Percentiles rank a stretch among this genome's conserved stretches.
Evolutionary conservation across 345 rosid species (phyloP).

Genomic region (Triadica sebifera): DNA sequence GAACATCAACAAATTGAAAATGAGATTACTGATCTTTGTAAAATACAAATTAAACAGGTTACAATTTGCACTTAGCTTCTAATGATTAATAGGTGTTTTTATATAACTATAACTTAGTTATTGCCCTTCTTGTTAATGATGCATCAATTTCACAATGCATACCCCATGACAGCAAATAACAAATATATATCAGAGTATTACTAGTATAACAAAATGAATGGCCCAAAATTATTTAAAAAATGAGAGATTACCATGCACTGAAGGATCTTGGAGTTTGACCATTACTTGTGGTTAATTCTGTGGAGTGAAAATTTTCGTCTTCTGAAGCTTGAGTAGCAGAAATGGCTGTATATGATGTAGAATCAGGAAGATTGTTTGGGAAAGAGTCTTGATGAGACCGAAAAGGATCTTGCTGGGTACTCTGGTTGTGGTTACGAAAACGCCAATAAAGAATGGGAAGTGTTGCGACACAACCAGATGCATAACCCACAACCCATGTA

Average conservation of each 20-base stretch:
- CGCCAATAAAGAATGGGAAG: constrained; percentile 87
- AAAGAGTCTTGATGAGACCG: constrained; percentile 42
- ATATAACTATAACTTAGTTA: not conserved
- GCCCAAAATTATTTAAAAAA: not conserved
- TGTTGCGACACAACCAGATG: constrained; percentile 72
- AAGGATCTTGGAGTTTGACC: constrained; percentile 37
- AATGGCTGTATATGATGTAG: constrained; percentile 60
- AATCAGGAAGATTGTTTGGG: constrained; percentile 38
- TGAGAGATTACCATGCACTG: constrained; percentile 44
- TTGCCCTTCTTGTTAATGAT: not conserved
- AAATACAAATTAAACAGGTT: too few species aligned
- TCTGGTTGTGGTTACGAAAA: constrained; percentile 47
- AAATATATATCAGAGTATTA: not conserved
- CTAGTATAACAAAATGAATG: not conserved
- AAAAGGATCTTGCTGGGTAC: constrained; percentile 39
- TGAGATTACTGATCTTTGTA: not conserved
- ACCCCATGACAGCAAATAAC: not conserved
- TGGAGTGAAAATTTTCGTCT: constrained; percentile 41
- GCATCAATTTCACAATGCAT: not conserved
- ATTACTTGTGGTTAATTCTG: constrained; percentile 30
- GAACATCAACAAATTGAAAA: constrained; percentile 1
- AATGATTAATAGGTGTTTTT: not conserved
- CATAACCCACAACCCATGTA: constrained; percentile 81
- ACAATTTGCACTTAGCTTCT: not conserved
- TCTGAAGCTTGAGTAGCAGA: constrained; percentile 55